Base-by-base conservation (phyloP, 441 rosid genomes). In the Macaranga tanarius region DNA sequence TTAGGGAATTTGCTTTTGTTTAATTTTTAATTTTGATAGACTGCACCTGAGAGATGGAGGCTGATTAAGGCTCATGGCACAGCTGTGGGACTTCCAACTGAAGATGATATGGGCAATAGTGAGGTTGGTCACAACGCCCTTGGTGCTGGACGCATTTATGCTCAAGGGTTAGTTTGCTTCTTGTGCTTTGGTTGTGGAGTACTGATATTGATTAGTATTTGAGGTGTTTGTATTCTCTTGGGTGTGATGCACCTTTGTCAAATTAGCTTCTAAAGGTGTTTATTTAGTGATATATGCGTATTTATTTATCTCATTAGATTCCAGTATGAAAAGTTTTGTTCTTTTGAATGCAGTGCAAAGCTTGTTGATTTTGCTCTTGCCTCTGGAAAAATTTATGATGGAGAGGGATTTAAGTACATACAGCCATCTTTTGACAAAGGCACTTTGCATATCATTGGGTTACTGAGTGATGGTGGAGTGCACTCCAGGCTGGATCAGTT, bases 81-180 rank as follows among this genome's bases (percentile, higher is more conserved):
- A 22, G 97, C 98, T 15, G 99, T 92, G 48, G 99, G 99, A 40
- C 98, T 95, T 38, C 99, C 99, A 10, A 84, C 92, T 15, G 99
- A 95, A 44, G 99, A 95, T 76, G 99, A 95, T 71, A 95, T 95
- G 99, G 99, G 99, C n/a, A 95, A 95, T 83, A 95, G 99, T 71
- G 99, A 95, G 77, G 99, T 92, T 34, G 99, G 99, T 58, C 99
- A 95, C 73, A 95, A 95, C 72, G 99, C 99, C 40, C 98, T 95
- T 19, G 99, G 99, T 10, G 97, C 99, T 48, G 98, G 99, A 16
- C 87, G 99, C 11, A 91, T 95, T 63, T 95, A 74, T 72, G 99
- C 98, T 66, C 99, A 95, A 77, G 98, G 96, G 96, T 88, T 56
- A 69, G 51, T 54, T n/a, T n/a, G n/a, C n/a, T n/a, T n/a, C n/a